Percentiles rank a stretch among this genome's conserved stretches.
phyloP scores from a whole-genome alignment of 228 moss, liverwort and hornwort species.

The Sphagnum magellanicum region DNA sequence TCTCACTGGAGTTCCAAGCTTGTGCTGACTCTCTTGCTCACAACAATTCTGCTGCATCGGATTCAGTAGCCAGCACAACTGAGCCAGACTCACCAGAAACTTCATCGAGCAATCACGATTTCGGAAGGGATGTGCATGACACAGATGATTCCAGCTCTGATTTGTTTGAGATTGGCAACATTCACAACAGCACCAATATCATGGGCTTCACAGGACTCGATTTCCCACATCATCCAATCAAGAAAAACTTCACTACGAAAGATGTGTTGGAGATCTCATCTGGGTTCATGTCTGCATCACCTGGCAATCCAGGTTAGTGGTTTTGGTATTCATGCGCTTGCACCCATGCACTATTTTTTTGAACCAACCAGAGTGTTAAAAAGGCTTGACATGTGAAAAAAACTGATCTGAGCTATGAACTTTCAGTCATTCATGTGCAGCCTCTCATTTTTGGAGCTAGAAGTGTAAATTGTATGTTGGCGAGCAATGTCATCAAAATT shows the following conservation, averaged over 20 bases:
- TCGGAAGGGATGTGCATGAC: constrained; percentile 19
- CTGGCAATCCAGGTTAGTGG: constrained; percentile 25
- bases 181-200: constrained; percentile 14
- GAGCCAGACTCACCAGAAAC: constrained; percentile 21
- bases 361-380: no score
- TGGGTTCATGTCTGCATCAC: constrained; percentile 13
- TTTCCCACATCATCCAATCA: constrained; percentile 18
- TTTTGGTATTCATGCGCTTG: no score
- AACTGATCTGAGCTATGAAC: no score
- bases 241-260: constrained; percentile 19
- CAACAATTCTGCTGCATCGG: constrained; percentile 12
- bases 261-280: constrained; percentile 8
- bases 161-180: constrained; percentile 35
- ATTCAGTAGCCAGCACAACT: constrained; percentile 19
- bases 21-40: constrained; percentile 21
- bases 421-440: no score
- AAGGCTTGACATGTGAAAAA: no score
- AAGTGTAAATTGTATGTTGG: no score
- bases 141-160: constrained; percentile 38
- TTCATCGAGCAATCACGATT: constrained; percentile 23
- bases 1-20: constrained; percentile 25
- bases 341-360: no score
- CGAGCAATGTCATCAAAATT: no score
- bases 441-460: no score
- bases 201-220: constrained; percentile 14